Evolutionary conservation across 2,329 filamentous ascomycete genomes (phyloP).

Genomic region (Colletotrichum lindemuthianum): DNA sequence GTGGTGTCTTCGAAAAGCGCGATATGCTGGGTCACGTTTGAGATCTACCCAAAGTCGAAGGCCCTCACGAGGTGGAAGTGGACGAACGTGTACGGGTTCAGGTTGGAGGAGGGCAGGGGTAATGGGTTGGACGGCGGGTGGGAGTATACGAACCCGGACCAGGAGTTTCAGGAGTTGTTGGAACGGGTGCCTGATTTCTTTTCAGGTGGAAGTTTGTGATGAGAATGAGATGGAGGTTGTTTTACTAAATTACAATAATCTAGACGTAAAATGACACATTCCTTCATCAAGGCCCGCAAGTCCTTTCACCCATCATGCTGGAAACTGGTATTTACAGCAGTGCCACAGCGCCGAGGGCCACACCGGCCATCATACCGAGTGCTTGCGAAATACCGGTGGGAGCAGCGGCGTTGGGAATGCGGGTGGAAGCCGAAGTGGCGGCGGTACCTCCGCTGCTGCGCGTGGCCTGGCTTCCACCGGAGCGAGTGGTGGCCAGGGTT

Average conservation of each 20-base stretch:
- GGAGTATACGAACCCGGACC: conserved; percentile 40
- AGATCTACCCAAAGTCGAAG: conserved; percentile 12
- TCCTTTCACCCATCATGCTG: not conserved
- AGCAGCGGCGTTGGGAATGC: conserved; percentile 10
- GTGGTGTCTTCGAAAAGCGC: conserved; percentile 23
- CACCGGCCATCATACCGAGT: not conserved
- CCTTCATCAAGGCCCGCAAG: not conserved
- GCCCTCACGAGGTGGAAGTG: conserved; percentile 12
- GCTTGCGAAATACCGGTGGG: conserved; percentile 3
- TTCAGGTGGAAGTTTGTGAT: conserved; percentile 6
- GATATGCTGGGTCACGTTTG: conserved; percentile 22
- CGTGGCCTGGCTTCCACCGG: not conserved
- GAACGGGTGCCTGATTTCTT: conserved; percentile 39
- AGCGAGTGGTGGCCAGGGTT: not conserved
- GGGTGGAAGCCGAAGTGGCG: not conserved
- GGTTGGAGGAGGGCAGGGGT: not conserved
- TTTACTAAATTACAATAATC: conserved; percentile 8
- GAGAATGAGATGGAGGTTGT: not conserved
- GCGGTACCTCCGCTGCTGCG: conserved; percentile 1
- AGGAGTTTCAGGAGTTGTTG: conserved; percentile 40
- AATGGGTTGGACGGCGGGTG: conserved; percentile 37
- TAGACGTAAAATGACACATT: not conserved
- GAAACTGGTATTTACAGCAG: not conserved
- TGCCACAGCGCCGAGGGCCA: conserved; percentile 17
- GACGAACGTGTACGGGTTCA: conserved; percentile 26